Evolutionary conservation across 345 rosid species (phyloP), one percentile per base, ranked within the genome.

Genomic region (Gossypium longicalyx): DNA sequence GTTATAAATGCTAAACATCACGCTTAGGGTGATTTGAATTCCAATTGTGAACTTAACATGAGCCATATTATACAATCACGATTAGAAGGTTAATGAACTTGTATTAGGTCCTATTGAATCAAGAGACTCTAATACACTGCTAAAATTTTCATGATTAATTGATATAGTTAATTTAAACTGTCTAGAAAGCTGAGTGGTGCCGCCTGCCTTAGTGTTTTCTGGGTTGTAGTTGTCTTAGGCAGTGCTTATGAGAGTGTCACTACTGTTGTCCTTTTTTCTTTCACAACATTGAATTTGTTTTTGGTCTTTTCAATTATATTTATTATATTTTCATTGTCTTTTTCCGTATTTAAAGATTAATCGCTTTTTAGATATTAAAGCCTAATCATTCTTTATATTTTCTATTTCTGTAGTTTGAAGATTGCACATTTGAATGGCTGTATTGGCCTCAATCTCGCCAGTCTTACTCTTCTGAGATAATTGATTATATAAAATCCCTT

Each of bases 341-440:
- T n/a, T 57, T 20, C 7, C 7, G 7, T 34, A 34, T 34, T 34
- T 34, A 34, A 34, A 34, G 41, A 34, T 34, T 34, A 6, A 34
- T 34, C 41, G 41, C 41, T 5, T 34, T 34, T 34, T 34, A 34
- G 5, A 34, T 34, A 5, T 34, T 34, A 34, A 71, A 71, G 52
- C 20, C 75, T 57, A 56, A 41, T 38, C 11, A 20, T 17, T 44
- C 7, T 19, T 72, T n/a, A 58, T 59, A 22, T 60, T 61, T 17
- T 34, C 29, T 76, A 11, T 34, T 54, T 38, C 52, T 80, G 78
- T 86, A 93, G 98, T 93, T 91, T 76, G 95, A 93, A 83, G 98
- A 93, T 76, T 93, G 98, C 82, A 91, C 97, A 49, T 91, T 91
- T 44, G 98, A 93, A 29, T 93, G 98, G 98, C 89, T 93, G 11